Percentiles rank a stretch among this genome's conserved stretches.
Evolutionary conservation across 805 yeast genomes (phyloP).

Genomic region (Starmerella lactis-condensi): DNA sequence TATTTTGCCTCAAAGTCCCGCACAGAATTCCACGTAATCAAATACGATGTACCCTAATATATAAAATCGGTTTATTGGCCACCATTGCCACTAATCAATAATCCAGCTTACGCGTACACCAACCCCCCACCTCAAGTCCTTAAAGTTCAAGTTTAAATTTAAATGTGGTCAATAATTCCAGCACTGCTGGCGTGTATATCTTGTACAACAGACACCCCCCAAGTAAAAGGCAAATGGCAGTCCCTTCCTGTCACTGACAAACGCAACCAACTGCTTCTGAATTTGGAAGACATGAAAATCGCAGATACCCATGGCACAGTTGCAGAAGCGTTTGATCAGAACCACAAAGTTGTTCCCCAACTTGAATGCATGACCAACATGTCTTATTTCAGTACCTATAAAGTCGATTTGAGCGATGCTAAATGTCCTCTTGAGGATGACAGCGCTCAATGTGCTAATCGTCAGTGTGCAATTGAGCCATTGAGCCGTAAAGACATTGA

Average conservation of each 20-base stretch:
- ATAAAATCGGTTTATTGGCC: too few species aligned
- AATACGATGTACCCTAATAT: too few species aligned
- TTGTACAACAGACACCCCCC: too few species aligned
- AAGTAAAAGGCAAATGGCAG: slow-evolving; percentile 4
- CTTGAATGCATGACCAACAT: slow-evolving; percentile 43
- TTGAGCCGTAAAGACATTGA: slow-evolving; percentile 52
- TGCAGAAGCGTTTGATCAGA: slow-evolving; percentile 34
- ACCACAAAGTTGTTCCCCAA: slow-evolving; percentile 34
- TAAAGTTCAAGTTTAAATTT: too few species aligned
- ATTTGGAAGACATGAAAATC: slow-evolving; percentile 7
- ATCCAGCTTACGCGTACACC: too few species aligned
- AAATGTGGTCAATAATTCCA: too few species aligned
- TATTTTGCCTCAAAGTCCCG: too few species aligned
- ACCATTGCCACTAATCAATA: too few species aligned
- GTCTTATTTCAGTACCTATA: slow-evolving; percentile 75
- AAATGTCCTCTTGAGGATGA: slow-evolving; percentile 74
- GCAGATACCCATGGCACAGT: slow-evolving; percentile 16
- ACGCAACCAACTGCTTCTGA: slow-evolving; percentile 11
- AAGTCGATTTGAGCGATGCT: slow-evolving; percentile 49
- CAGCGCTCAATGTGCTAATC: slow-evolving; percentile 65
- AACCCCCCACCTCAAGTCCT: too few species aligned
- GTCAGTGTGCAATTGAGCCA: slow-evolving; percentile 78
- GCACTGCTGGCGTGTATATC: too few species aligned
- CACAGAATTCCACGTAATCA: too few species aligned
- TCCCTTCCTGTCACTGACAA: slow-evolving; percentile 8